A percentile compares a stretch with the other conserved stretches of the same genome.
Evolutionary conservation across 1,284 basidiomycete species (phyloP).

Genomic region (Athelia psychrophila): DNA sequence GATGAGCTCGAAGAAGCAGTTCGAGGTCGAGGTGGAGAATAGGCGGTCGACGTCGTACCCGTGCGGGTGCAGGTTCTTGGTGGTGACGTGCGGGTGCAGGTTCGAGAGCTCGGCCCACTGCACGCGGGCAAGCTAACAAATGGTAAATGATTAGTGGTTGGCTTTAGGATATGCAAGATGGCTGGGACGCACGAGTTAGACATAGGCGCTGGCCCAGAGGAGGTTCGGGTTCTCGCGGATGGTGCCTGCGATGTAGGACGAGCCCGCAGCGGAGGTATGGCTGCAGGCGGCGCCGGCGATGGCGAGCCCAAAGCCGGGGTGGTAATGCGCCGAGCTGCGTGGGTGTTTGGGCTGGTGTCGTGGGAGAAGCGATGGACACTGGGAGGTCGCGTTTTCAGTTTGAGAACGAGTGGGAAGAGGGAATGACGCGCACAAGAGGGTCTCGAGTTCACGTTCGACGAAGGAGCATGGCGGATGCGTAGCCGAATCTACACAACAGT

Average conservation of each 20-base stretch:
- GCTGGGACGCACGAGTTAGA: slow-evolving; percentile 70
- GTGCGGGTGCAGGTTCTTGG: slow-evolving; percentile 79
- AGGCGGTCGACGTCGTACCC: slow-evolving; percentile 93
- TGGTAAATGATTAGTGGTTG: slow-evolving; percentile 1
- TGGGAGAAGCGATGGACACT: slow-evolving; percentile 94
- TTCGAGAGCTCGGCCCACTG: slow-evolving; percentile 89
- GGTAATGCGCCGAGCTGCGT: slow-evolving; percentile 89
- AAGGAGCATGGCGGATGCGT: slow-evolving; percentile 83
- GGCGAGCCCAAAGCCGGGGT: slow-evolving; percentile 74
- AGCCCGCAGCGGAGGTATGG: slow-evolving; percentile 59
- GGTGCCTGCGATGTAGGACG: slow-evolving; percentile 67
- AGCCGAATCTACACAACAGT: slow-evolving; percentile 60
- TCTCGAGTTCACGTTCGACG: slow-evolving; percentile 91
- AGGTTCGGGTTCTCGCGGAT: slow-evolving; percentile 66
- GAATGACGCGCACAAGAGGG: slow-evolving; percentile 67
- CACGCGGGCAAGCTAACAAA: too few species aligned
- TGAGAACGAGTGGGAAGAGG: slow-evolving; percentile 6
- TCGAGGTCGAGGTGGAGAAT: slow-evolving; percentile 84
- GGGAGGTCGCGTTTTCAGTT: slow-evolving; percentile 2
- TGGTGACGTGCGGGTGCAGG: slow-evolving; percentile 77
- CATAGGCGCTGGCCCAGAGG: slow-evolving; percentile 61
- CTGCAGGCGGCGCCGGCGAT: slow-evolving; percentile 82
- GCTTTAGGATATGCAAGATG: slow-evolving; percentile 3
- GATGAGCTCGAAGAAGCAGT: slow-evolving; percentile 92
- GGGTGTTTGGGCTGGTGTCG: slow-evolving; percentile 87